Evolutionary conservation across 371 early-diverging fungal genomes (phyloP), one percentile per base, ranked within the genome.

Genomic region (Rhizopus stolonifer): DNA sequence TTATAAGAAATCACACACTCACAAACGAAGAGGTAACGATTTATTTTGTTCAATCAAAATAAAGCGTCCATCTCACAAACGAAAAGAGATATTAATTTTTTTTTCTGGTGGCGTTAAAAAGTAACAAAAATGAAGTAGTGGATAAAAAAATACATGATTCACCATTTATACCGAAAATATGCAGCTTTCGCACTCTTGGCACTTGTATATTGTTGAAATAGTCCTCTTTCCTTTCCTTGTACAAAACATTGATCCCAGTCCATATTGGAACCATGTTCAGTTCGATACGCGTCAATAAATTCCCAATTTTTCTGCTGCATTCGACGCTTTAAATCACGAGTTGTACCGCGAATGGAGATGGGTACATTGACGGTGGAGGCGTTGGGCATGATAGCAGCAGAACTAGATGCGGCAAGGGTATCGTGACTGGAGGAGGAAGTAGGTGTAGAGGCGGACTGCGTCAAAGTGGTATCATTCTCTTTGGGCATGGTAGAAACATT

Each of bases 221-320:
- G 33, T 44, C 34, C 45, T 52, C 44, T 52, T 52, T 31, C 46
- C 36, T 46, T 53, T 34, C 17, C 54, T 24, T 34, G 54, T 46
- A 31, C 46, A 53, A 53, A 55, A 38, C 42, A 42, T 22, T 47
- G 34, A 4, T 55, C 25, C 49, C 55, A 55, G 21, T 55, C 43
- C 43, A 55, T 48, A 48, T 47, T 22, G 36, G 23, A 38, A 14
- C 46, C 54, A 43, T 53, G 26, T 46, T 53, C 34, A 44, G 42
- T 36, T n/a, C 50, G 53, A 45, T 60, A 54, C 22, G 45, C 42
- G 26, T 60, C 49, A 22, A 60, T 32, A 38, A 60, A 53, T 46
- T 49, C 26, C 60, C 54, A 53, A 49, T 48, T 48, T 51, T 11
- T 19, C 34, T 26, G 32, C 40, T 42, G 29, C 29, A 29, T 29